Base-by-base conservation (phyloP, 208 protist genomes). In the Trypanosoma congolense region DNA sequence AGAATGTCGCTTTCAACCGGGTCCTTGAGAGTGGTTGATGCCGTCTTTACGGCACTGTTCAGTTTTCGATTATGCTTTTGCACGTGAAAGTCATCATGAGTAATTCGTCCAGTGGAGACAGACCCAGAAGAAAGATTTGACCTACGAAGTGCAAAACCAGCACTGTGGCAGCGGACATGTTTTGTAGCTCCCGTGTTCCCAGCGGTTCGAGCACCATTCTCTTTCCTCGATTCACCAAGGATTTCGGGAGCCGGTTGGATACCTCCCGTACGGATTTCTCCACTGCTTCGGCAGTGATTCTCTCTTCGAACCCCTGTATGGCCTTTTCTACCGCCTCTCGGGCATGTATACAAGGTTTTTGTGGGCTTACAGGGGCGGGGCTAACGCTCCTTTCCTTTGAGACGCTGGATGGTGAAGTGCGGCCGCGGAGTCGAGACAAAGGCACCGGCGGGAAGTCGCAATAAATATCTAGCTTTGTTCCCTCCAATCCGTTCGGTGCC, bases 381-480 rank as follows among this genome's bases (percentile, higher is more conserved):
- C 35, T 0, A 35, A 14, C 14, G 14, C 33, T 19, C 14, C 10
- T 14, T 43, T 43, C 43, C 26, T 38, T 48, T 38, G 47, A 29
- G 12, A 24, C 16, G 50, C 45, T 18, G 40, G 45, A 18, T 18
- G 18, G 49, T 24, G 22, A 35, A 10, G 35, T 18, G 4, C 24
- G 29, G 38, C 57, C 43, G 12, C 36, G 24, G 9, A 38, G 21
- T 38, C 28, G 25, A 54, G 42, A 22, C 44, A 63, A n/a, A 14
- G 75, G 83, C 35, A 75, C n/a, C 14, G 73, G 33, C 9, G 60
- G 68, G 47, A 80, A 89, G 57, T 89, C 80, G 51, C 80, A 88
- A 60, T 75, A 87, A 1, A 92, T 49, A 28, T 88, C 80, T 3
- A 83, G 47, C 52, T 78, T 83, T 5, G 50, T 40, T 10, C 56